Percentiles rank a stretch among this genome's conserved stretches.
These are phyloP conservation scores for Neurospora sp. DNA, from an alignment of 495 filamentous ascomycete species.

Conservation along the genomic window DNA sequence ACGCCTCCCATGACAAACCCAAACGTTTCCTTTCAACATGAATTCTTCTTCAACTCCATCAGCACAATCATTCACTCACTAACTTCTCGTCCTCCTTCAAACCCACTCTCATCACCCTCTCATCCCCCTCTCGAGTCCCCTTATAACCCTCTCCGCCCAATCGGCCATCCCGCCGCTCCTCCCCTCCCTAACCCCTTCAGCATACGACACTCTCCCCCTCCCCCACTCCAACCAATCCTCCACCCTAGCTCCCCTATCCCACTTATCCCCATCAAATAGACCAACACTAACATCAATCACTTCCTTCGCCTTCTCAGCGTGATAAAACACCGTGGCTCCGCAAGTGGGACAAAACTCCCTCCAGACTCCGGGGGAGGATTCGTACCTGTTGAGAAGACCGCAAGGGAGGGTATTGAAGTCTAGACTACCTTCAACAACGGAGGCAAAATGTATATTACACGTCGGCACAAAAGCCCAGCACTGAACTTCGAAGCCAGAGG, in stretches of 20 bases:
- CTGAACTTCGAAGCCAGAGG: constrained; percentile 57
- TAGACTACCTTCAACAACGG: constrained; percentile 18
- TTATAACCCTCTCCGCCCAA: constrained; percentile 28
- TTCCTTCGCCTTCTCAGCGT: constrained; percentile 42
- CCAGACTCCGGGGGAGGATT: constrained; percentile 42
- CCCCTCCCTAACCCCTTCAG: constrained; percentile 44
- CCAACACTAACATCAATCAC: constrained; percentile 60
- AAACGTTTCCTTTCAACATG: not conserved
- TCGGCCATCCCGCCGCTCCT: constrained; percentile 17
- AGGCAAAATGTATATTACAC: constrained; percentile 42
- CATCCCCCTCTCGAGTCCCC: constrained; percentile 22
- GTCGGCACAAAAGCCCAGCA: constrained; percentile 59
- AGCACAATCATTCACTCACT: not conserved
- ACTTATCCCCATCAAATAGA: constrained; percentile 36
- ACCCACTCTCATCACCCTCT: not conserved
- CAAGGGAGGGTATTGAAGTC: constrained; percentile 34
- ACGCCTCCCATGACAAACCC: not conserved
- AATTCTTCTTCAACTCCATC: not conserved
- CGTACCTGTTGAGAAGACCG: constrained; percentile 36
- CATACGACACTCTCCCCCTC: constrained; percentile 48
- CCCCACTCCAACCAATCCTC: constrained; percentile 55
- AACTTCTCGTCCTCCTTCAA: constrained; percentile 21
- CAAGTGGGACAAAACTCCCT: constrained; percentile 57
- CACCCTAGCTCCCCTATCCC: constrained; percentile 39
- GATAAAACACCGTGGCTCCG: constrained; percentile 61